These are phyloP conservation scores for Emericellopsis atlantica DNA, from an alignment of 2,329 filamentous ascomycete genomes.

Conservation along the genomic window DNA sequence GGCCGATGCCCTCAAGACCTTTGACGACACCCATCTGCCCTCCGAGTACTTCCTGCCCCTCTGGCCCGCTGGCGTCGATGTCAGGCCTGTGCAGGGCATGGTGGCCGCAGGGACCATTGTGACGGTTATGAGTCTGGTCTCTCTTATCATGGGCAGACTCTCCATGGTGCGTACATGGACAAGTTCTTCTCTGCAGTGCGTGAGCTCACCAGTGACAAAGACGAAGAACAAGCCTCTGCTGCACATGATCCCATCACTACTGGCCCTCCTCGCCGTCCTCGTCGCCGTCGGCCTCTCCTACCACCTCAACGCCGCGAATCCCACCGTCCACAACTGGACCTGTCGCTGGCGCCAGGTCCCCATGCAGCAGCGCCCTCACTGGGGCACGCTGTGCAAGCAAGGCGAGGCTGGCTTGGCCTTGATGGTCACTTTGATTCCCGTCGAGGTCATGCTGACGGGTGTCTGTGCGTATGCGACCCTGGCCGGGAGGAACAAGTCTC, in stretches of 20 bases:
- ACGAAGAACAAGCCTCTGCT: conserved; percentile 3
- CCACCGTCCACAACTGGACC: conserved; percentile 49
- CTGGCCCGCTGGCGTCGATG: conserved; percentile 45
- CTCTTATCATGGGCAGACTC: conserved; percentile 34
- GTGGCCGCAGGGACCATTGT: conserved; percentile 38
- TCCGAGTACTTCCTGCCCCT: conserved; percentile 35
- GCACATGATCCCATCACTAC: conserved; percentile 11
- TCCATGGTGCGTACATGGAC: conserved; percentile 28
- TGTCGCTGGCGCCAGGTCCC: conserved; percentile 45
- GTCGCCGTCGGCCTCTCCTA: conserved; percentile 46
- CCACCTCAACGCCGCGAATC: conserved; percentile 31
- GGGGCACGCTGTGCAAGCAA: conserved; percentile 42
- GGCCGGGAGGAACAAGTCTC: conserved; percentile 7
- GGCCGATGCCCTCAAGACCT: conserved; percentile 39
- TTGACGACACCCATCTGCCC: conserved; percentile 38
- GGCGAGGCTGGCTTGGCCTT: conserved; percentile 41
- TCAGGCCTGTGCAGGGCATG: conserved; percentile 42
- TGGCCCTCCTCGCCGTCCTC: conserved; percentile 24
- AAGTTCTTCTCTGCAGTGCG: no score
- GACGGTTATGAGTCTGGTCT: conserved; percentile 30
- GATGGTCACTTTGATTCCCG: conserved; percentile 41
- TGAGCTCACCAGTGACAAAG: no score
- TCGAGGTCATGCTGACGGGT: conserved; percentile 36
- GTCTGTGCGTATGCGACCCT: conserved; percentile 30
- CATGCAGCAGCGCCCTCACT: conserved; percentile 40